phyloP scores from a whole-genome alignment of 352 stramenopile species.

The Phytophthora sp. region DNA sequence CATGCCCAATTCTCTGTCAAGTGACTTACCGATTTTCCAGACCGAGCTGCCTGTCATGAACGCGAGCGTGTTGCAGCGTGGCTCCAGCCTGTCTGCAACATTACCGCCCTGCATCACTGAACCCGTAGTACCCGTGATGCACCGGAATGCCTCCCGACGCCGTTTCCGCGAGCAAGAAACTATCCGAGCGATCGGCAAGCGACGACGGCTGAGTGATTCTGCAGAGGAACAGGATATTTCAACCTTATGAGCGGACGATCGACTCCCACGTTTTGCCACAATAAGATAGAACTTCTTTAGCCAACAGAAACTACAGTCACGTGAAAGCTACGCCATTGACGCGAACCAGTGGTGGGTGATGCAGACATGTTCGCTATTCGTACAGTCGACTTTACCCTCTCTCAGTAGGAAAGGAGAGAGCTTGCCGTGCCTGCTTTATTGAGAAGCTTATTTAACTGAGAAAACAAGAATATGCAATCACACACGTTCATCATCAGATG shows the following conservation, averaged over 20 bases:
- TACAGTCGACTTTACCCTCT: constrained; percentile 18
- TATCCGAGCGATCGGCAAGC: constrained; percentile 60
- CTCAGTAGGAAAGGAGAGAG: constrained; percentile 18
- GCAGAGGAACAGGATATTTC: constrained; percentile 67
- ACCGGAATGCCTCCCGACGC: constrained; percentile 67
- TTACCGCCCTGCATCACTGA: constrained; percentile 68
- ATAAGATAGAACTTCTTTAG: constrained; percentile 37
- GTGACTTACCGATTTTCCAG: constrained; percentile 60
- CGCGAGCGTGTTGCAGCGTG: constrained; percentile 74
- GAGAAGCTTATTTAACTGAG: constrained; percentile 42
- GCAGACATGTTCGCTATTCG: constrained; percentile 22
- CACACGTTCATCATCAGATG: constrained; percentile 17
- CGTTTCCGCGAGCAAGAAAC: constrained; percentile 58
- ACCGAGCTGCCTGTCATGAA: constrained; percentile 77
- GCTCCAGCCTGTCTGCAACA: constrained; percentile 39
- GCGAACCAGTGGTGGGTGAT: constrained; percentile 13
- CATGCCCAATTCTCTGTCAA: constrained; percentile 34
- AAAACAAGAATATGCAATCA: constrained; percentile 28
- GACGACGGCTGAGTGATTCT: constrained; percentile 54
- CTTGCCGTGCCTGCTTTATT: constrained; percentile 31
- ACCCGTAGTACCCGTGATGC: constrained; percentile 71
- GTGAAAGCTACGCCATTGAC: constrained; percentile 22
- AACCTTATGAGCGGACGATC: constrained; percentile 37
- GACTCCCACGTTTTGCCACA: constrained; percentile 35
- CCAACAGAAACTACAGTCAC: constrained; percentile 40